Evolutionary conservation across 1,284 basidiomycete species (phyloP).

Genomic region (Erythrobasidium hasegawianum): DNA sequence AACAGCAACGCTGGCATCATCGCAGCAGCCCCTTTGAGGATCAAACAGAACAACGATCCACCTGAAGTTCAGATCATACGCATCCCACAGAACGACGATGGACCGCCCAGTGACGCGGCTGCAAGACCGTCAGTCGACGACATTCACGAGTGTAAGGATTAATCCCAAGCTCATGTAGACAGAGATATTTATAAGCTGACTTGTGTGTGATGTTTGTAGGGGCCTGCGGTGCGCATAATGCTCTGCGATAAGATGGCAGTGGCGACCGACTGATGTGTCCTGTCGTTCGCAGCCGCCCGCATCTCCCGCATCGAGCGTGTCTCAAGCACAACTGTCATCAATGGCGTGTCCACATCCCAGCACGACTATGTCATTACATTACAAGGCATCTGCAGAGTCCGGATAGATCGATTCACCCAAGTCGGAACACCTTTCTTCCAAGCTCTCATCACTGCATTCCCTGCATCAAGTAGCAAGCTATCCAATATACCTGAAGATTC

Average conservation of each 20-base stretch:
- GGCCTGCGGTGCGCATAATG: slow-evolving; percentile 15
- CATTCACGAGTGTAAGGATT: not conserved
- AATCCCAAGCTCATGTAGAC: not conserved
- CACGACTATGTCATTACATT: slow-evolving; percentile 40
- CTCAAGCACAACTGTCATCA: slow-evolving; percentile 30
- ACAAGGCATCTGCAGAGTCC: slow-evolving; percentile 40
- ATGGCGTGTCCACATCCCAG: not conserved
- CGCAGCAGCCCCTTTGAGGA: slow-evolving; percentile 1
- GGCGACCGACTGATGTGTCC: not conserved
- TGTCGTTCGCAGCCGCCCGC: slow-evolving; percentile 32
- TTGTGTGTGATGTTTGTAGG: no score
- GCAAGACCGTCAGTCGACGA: not conserved
- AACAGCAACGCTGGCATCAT: not conserved
- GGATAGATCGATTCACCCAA: slow-evolving; percentile 31
- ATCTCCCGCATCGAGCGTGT: slow-evolving; percentile 41
- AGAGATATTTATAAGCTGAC: no score
- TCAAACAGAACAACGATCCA: not conserved
- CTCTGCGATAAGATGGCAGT: not conserved
- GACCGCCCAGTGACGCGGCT: not conserved
- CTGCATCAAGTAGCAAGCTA: slow-evolving; percentile 2
- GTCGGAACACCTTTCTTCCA: slow-evolving; percentile 33
- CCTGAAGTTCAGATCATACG: not conserved
- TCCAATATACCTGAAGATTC: slow-evolving; percentile 8
- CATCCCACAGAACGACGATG: no score
- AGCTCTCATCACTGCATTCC: slow-evolving; percentile 21